Base-by-base conservation (phyloP, 805 yeast species). In the Ogataea chonburiensis region DNA sequence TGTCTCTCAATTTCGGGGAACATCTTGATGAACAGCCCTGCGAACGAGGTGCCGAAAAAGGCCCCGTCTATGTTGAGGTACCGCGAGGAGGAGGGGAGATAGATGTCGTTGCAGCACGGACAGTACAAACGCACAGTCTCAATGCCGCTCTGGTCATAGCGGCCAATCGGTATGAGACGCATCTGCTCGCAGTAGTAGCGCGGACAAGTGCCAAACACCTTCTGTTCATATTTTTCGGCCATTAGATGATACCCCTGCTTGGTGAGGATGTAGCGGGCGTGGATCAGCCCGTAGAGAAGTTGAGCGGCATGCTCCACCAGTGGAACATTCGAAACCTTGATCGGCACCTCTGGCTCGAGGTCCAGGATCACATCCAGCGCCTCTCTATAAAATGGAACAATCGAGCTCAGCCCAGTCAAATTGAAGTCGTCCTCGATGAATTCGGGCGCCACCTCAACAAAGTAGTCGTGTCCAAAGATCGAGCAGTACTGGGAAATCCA, bases 361-460 rank as follows among this genome's bases (percentile, higher is more conserved):
- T 91, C 98, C 45, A 91, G 68, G 42, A 93, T 86, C 50, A 91
- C 73, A 62, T 91, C 96, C 44, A 91, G 66, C 2, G 98, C 96
- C 55, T 88, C 95, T 53, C 91, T 69, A 61, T 89, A 93, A 57
- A 81, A 86, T 4, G 97, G 95, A 7, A 93, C 96, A 40, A 85
- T 78, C 47, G 81, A 74, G 20, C 83, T 72, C 34, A 93, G 70
- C 1, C 98, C 97, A 1, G 98, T 89, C 53, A 93, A 71, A 58
- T 93, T 93, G 71, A 93, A 93, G 49, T 93, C 98, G 61, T 93
- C 98, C 52, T 89, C 97, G 43, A 93, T 86, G 61, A 88, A 93
- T 32, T 87, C 96, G 31, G 85, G 87, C 1, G 88, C 73, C 5
- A 93, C 96, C 50, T 89, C 94, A 28, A 89, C 95, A 60, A 88